Evolutionary conservation across 768 basidiomycete species (phyloP).

Genomic region (Hericium alpestre): DNA sequence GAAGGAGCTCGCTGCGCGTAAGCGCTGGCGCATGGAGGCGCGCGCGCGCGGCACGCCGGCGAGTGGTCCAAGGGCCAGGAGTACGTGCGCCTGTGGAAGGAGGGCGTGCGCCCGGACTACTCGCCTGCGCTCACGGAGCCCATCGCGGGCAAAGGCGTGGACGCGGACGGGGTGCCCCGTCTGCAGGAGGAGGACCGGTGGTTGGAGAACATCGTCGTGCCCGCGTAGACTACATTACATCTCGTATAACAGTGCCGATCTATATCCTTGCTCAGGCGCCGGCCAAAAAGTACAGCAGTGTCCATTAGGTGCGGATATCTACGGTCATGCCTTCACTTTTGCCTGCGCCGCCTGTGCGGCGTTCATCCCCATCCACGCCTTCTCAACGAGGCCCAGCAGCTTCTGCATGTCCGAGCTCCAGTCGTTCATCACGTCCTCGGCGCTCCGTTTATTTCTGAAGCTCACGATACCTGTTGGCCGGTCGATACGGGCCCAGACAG

Average conservation of each 20-base stretch:
- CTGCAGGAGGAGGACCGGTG: background rate
- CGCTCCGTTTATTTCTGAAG: slow-evolving; percentile 72
- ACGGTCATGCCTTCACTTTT: slow-evolving; percentile 34
- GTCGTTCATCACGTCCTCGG: slow-evolving; percentile 94
- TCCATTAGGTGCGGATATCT: background rate
- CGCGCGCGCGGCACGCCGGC: slow-evolving; percentile 16
- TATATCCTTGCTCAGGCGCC: background rate
- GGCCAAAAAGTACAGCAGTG: background rate
- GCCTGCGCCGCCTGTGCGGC: slow-evolving; percentile 81
- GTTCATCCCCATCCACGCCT: slow-evolving; percentile 98
- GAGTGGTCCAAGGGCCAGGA: slow-evolving; percentile 67
- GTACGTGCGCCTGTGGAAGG: slow-evolving; percentile 64
- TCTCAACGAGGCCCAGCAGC: slow-evolving; percentile 84
- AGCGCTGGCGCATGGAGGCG: slow-evolving; percentile 58
- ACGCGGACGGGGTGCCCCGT: background rate
- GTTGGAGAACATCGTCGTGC: background rate
- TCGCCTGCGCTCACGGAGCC: slow-evolving; percentile 40
- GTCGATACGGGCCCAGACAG: slow-evolving; percentile 90
- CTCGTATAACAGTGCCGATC: background rate
- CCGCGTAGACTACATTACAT: background rate
- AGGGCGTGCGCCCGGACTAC: slow-evolving; percentile 59
- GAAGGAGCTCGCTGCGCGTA: slow-evolving; percentile 49
- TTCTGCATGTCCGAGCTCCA: slow-evolving; percentile 97
- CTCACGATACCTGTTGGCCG: slow-evolving; percentile 82
- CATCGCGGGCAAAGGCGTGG: background rate